phyloP scores from a whole-genome alignment of 2,329 filamentous ascomycete species.

The Colletotrichum sojae region DNA sequence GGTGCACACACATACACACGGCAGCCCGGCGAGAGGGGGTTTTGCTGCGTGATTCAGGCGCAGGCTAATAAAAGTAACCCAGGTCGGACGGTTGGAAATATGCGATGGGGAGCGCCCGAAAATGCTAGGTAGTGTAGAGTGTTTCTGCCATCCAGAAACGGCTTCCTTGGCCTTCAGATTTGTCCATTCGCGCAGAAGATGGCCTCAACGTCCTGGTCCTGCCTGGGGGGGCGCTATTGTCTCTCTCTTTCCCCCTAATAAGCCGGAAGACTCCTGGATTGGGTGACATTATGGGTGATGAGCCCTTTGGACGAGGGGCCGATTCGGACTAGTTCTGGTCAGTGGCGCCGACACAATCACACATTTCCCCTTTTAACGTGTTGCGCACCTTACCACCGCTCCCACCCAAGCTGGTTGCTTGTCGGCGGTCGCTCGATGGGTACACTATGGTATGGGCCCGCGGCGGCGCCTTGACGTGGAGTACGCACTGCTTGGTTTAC shows the following conservation, averaged over 20 bases:
- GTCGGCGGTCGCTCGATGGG: no score
- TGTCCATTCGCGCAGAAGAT: slow-evolving; percentile 1
- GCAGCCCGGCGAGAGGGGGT: no score
- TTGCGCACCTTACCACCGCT: slow-evolving; percentile 9
- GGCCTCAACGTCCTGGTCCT: not conserved
- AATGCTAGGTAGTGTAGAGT: not conserved
- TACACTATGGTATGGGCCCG: no score
- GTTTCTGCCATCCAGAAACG: not conserved
- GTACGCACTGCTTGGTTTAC: not conserved
- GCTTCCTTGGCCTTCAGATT: not conserved
- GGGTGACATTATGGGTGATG: slow-evolving; percentile 29
- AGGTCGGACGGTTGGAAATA: slow-evolving; percentile 15
- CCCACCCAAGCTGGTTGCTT: not conserved
- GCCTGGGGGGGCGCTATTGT: not conserved
- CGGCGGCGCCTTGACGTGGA: slow-evolving; percentile 14
- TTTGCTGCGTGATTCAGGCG: not conserved
- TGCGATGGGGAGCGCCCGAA: slow-evolving; percentile 24
- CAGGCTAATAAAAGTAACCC: not conserved
- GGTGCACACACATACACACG: no score
- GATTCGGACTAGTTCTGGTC: slow-evolving; percentile 25
- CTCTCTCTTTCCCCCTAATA: slow-evolving; percentile 7
- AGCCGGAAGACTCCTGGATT: slow-evolving; percentile 11
- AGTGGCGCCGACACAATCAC: slow-evolving; percentile 20
- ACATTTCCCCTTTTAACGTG: slow-evolving; percentile 29
- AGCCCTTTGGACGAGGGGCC: slow-evolving; percentile 16